Evolutionary conservation across 2,329 filamentous ascomycete species (phyloP).

Genomic region (Nannizziopsis arthrosporioides): DNA sequence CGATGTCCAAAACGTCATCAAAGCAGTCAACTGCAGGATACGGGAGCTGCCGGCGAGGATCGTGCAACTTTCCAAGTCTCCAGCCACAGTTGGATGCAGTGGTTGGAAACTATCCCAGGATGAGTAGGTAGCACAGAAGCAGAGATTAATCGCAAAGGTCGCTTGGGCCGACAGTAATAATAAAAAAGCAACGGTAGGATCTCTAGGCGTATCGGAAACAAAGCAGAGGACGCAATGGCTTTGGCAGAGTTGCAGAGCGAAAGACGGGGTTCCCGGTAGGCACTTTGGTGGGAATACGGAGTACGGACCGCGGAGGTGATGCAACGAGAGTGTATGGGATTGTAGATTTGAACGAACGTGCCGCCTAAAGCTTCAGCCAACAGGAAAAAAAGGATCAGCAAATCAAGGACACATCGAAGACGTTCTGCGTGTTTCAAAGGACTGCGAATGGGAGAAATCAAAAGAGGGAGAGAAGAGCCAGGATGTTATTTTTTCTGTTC

Average conservation of each 20-base stretch:
- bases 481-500: neutral
- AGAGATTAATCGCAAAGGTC: neutral
- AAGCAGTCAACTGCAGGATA: no score
- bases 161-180: no score
- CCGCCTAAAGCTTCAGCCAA: no score
- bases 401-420: neutral
- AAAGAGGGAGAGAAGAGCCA: neutral
- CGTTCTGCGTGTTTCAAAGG: neutral
- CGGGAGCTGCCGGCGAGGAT: no score
- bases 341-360: no score
- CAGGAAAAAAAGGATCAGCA: neutral
- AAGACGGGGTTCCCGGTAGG: neutral
- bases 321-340: slow-evolving; percentile 5
- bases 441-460: neutral
- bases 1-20: no score
- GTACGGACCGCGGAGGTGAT: neutral
- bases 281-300: neutral
- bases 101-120: neutral
- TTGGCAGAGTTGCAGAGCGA: neutral
- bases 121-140: neutral
- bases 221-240: neutral
- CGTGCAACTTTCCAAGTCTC: no score
- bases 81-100: no score
- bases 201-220: no score
- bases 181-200: no score